These are phyloP conservation scores for Linnemannia exigua DNA, from an alignment of 192 early-diverging fungal species.

Conservation along the genomic window DNA sequence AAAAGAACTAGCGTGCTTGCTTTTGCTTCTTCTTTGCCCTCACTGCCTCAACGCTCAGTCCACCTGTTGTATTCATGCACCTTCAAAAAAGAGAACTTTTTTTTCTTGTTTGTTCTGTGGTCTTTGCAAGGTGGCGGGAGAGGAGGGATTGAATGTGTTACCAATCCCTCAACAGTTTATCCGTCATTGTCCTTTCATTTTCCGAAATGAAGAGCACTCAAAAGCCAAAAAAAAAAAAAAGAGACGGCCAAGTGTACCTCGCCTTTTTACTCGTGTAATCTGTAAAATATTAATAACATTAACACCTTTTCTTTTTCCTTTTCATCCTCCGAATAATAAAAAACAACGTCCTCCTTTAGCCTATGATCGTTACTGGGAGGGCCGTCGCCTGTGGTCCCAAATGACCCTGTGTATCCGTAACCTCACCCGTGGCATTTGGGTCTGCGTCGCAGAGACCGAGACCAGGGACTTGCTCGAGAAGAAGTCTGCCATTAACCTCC, in stretches of 20 bases:
- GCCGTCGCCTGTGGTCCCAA: constrained; percentile 83
- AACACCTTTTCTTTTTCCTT: background rate
- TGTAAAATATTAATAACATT: background rate
- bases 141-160: no score
- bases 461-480: constrained; percentile 73
- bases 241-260: no score
- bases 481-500: constrained; percentile 74
- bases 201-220: background rate
- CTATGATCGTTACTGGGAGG: constrained; percentile 87
- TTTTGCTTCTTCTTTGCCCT: background rate
- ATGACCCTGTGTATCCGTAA: constrained; percentile 77
- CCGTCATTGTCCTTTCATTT: no score
- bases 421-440: constrained; percentile 82
- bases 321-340: constrained; percentile 35
- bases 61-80: background rate
- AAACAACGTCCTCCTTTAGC: background rate
- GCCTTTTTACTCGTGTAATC: background rate
- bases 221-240: no score
- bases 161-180: no score
- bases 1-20: background rate
- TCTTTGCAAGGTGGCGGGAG: background rate
- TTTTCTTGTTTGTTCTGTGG: background rate
- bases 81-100: background rate
- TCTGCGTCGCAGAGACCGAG: constrained; percentile 62
- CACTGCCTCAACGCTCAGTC: background rate